phyloP scores from a whole-genome alignment of 208 protist species.

The Leptomonas seymouri region DNA sequence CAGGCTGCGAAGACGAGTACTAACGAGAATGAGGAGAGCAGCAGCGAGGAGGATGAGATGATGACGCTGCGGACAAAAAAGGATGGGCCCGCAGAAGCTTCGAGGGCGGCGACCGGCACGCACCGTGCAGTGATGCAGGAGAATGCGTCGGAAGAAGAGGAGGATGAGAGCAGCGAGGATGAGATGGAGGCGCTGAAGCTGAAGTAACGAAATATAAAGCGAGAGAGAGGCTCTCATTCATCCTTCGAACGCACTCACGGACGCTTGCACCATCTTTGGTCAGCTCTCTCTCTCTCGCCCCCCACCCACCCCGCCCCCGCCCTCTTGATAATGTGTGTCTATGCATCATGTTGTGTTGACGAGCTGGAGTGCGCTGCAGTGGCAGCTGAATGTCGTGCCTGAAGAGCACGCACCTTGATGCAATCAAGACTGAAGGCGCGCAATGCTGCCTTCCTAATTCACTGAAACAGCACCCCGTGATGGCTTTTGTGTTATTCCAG shows the following conservation, averaged over 20 bases:
- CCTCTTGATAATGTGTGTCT: too few relatives aligned
- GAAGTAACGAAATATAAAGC: slow-evolving; percentile 5
- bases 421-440: too few relatives aligned
- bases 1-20: background rate
- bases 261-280: background rate
- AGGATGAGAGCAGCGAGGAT: slow-evolving; percentile 42
- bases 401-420: too few relatives aligned
- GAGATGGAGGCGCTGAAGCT: slow-evolving; percentile 46
- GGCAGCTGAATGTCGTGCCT: too few relatives aligned
- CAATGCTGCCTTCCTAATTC: too few relatives aligned
- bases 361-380: too few relatives aligned
- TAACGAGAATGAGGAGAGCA: slow-evolving; percentile 7
- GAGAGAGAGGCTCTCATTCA: background rate
- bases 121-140: background rate
- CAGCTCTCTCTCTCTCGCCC: background rate
- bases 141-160: slow-evolving; percentile 24
- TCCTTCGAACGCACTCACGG: too few relatives aligned
- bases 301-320: too few relatives aligned
- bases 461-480: too few relatives aligned
- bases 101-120: background rate
- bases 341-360: too few relatives aligned
- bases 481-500: too few relatives aligned
- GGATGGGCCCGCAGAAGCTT: background rate
- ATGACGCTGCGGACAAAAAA: slow-evolving; percentile 25
- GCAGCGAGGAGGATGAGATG: slow-evolving; percentile 39